Evolutionary conservation across 306 rosid species (phyloP), one percentile per base, ranked within the genome.

Genomic region (Ormosia semicastrata): DNA sequence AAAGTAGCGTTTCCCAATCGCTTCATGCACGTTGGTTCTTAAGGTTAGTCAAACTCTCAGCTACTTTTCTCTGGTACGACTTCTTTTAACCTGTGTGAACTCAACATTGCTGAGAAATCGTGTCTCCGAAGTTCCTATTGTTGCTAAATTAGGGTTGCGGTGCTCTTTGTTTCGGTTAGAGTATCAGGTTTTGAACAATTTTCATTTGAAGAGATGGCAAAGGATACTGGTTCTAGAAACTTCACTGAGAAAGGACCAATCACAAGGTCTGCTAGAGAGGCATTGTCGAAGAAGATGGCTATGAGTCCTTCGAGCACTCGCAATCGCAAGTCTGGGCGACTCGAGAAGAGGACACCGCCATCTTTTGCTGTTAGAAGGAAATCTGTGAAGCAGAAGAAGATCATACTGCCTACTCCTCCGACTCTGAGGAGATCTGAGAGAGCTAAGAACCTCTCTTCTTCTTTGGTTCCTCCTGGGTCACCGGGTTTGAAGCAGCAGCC

Each of bases 361-460:
- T 40, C 81, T 44, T 71, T 81, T 6, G 76, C 59, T 1, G 77
- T 65, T 14, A 50, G 69, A 30, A 60, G 72, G 73, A 88, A 86
- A 77, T 84, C 85, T 32, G 89, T 78, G 79, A 82, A 82, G 18
- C 82, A 80, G 79, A 64, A 32, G 59, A 78, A 71, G 24, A 49
- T 13, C 13, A 49, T 15, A 49, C 54, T 12, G 0, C 15, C 17
- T 3, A 13, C 15, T 49, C 54, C 54, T 11, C 4, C 4, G 15
- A 13, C 4, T 49, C 54, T 49, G 71, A 82, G 98, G 88, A 89
- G 95, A 88, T 93, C 99, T 3, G 87, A 83, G 74, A 87, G 95
- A 81, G 24, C 71, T 59, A 79, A 80, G 78, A 70, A 71, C 8
- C 30, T 18, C 41, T 71, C 65, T 59, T 84, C 81, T n/a, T 15